Conservation (phyloP, 495 filamentous ascomycete genomes). For the Xylaria acuta region DNA sequence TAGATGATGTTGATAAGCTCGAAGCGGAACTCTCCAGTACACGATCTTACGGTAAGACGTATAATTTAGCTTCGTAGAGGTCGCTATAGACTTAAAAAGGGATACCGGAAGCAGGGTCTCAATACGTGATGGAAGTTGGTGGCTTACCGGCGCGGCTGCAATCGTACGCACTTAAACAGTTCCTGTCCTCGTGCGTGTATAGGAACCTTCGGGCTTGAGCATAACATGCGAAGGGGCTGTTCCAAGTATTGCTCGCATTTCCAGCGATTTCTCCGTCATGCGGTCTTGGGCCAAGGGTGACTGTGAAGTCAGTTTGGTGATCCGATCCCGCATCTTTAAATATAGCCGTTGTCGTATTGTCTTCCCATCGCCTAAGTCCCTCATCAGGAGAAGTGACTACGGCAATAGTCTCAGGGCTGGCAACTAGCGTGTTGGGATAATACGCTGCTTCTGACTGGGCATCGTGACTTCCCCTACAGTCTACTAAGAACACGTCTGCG, state of each 20-base stretch:
- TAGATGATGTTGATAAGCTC: neutral
- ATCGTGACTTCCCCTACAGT: neutral
- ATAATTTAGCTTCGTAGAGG: neutral
- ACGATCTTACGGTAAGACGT: neutral
- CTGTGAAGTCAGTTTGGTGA: neutral
- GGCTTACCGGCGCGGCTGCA: conserved; percentile 5
- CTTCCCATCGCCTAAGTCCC: neutral
- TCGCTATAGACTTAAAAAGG: neutral
- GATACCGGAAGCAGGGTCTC: neutral
- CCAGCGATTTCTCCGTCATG: neutral
- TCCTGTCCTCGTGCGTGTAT: neutral
- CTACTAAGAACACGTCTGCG: conserved; percentile 9
- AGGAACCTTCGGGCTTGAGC: conserved; percentile 1
- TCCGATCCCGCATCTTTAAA: neutral
- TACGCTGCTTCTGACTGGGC: conserved; percentile 12
- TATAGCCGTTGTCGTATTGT: neutral
- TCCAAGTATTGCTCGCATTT: neutral
- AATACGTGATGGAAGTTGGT: neutral
- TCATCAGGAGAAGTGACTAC: neutral
- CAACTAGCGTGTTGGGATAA: neutral
- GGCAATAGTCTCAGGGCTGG: neutral
- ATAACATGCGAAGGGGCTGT: neutral
- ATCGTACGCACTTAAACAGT: conserved; percentile 1
- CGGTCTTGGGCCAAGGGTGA: neutral
- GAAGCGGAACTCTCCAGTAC: neutral